Evolutionary conservation across 352 stramenopile genomes (phyloP).

Genomic region (Globisporangium polare): DNA sequence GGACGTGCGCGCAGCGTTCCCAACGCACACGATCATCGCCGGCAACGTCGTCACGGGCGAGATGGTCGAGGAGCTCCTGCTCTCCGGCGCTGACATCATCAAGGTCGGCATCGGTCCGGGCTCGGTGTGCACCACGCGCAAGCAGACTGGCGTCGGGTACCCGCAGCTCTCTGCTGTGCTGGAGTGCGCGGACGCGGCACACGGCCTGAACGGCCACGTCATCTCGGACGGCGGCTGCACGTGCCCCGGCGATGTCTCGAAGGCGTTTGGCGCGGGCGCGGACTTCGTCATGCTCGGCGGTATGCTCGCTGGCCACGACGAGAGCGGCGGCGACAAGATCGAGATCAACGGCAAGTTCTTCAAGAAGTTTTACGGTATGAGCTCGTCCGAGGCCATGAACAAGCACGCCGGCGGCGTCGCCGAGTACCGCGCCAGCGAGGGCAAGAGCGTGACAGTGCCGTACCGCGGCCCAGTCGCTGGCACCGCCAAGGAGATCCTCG

Average conservation of each 20-base stretch:
- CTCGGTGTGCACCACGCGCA: constrained; percentile 90
- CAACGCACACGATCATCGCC: constrained; percentile 87
- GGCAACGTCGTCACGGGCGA: constrained; percentile 92
- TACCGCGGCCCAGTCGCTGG: constrained; percentile 76
- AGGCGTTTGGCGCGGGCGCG: constrained; percentile 88
- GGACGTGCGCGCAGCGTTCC: constrained; percentile 47
- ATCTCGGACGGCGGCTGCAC: constrained; percentile 89
- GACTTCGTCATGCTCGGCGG: constrained; percentile 93
- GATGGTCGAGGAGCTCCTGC: constrained; percentile 90
- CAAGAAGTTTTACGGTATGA: constrained; percentile 95
- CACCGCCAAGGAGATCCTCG: constrained; percentile 89
- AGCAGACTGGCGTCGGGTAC: constrained; percentile 91
- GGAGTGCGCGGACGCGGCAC: constrained; percentile 89
- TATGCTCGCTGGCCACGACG: constrained; percentile 91
- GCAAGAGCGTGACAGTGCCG: constrained; percentile 89
- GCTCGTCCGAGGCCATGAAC: constrained; percentile 88
- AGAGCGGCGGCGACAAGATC: constrained; percentile 84
- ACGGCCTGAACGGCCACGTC: constrained; percentile 86
- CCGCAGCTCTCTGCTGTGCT: constrained; percentile 89
- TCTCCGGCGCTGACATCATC: constrained; percentile 91
- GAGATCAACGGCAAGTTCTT: constrained; percentile 61
- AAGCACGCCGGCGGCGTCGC: constrained; percentile 90
- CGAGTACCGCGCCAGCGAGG: constrained; percentile 89
- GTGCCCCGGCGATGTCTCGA: constrained; percentile 87
- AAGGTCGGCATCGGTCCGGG: constrained; percentile 92